Percentiles rank a stretch among this genome's conserved stretches.
These are phyloP conservation scores for Aspergillus panamensis DNA, from an alignment of 495 filamentous ascomycete genomes.

Conservation along the genomic window DNA sequence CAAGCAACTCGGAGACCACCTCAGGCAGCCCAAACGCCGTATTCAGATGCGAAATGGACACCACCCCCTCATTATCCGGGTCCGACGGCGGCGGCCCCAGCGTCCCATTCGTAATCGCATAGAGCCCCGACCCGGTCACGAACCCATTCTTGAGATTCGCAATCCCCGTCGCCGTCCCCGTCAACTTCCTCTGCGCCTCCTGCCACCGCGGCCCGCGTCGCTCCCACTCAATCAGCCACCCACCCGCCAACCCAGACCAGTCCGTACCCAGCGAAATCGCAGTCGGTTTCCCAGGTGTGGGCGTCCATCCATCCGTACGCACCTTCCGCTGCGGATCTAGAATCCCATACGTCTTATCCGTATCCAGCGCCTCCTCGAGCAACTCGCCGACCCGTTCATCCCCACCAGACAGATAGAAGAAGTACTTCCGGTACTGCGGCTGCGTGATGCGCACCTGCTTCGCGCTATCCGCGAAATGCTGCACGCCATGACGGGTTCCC, in stretches of 20 bases:
- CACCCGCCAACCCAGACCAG: slow-evolving; percentile 45
- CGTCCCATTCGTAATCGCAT: slow-evolving; percentile 36
- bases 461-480: slow-evolving; percentile 48
- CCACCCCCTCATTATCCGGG: slow-evolving; percentile 36
- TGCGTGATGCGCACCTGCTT: slow-evolving; percentile 47
- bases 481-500: slow-evolving; percentile 50
- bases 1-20: slow-evolving; percentile 38
- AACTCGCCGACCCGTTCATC: slow-evolving; percentile 44
- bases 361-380: slow-evolving; percentile 37
- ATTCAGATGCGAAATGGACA: slow-evolving; percentile 41
- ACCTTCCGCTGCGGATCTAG: slow-evolving; percentile 49
- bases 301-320: slow-evolving; percentile 38
- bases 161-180: slow-evolving; percentile 38
- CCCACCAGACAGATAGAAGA: slow-evolving; percentile 46
- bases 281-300: slow-evolving; percentile 35
- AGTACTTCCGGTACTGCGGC: slow-evolving; percentile 36
- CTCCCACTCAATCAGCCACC: slow-evolving; percentile 49
- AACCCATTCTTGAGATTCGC: slow-evolving; percentile 44
- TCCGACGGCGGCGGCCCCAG: slow-evolving; percentile 40
- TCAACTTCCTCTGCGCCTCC: slow-evolving; percentile 36
- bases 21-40: slow-evolving; percentile 48
- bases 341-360: slow-evolving; percentile 38
- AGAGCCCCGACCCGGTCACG: slow-evolving; percentile 44
- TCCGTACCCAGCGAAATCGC: slow-evolving; percentile 45
- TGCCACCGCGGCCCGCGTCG: slow-evolving; percentile 41